Base-by-base conservation (phyloP, 176 grass and related monocot species). In the Dactylis glomerata region DNA sequence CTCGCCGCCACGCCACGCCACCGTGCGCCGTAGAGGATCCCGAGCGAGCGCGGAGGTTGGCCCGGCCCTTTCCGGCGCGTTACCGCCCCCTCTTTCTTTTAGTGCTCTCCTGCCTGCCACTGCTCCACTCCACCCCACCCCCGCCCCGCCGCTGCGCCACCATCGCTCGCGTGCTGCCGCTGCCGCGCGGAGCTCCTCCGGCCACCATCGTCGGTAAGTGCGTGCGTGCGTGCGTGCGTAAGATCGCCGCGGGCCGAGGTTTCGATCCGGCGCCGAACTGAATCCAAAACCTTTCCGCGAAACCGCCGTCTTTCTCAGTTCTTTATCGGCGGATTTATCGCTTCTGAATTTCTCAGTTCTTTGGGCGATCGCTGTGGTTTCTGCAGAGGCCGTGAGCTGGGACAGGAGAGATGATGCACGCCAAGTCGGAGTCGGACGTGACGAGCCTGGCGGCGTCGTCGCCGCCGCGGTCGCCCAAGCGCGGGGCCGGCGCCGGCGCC, bases 361-460 rank as follows among this genome's bases (percentile, higher is more conserved):
- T n/a, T n/a, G n/a, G n/a, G n/a, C n/a, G n/a, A n/a, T n/a, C 51
- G 6, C 79, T 6, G 34, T 17, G 22, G 8, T 5, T 38, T 30
- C n/a, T 1, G 66, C 15, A 45, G n/a, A n/a, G n/a, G n/a, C n/a
- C n/a, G n/a, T n/a, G 20, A 63, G 16, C 5, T 14, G 5, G 1
- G 22, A 6, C 1, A 15, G 32, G 42, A 20, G 80, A 76, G 83
- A 98, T 92, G 86, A 91, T 94, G 93, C 97, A 96, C 62, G 55
- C 79, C 63, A 99, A 99, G 81, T 99, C 93, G 80, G 97, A 99
- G 56, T 99, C 93, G 31, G 97, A 99, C 47, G 79, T 96, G 34
- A 99, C 97, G 64, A 99, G 97, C 87, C 86, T 99, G 78, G 93
- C 97, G 23, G 87, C 91, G n/a, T 96, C 97, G 12, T 99, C 97